A percentile compares a stretch with the other conserved stretches of the same genome.
Conservation (phyloP, 2,329 filamentous ascomycete species). For the Colletotrichum endophyticum region DNA sequence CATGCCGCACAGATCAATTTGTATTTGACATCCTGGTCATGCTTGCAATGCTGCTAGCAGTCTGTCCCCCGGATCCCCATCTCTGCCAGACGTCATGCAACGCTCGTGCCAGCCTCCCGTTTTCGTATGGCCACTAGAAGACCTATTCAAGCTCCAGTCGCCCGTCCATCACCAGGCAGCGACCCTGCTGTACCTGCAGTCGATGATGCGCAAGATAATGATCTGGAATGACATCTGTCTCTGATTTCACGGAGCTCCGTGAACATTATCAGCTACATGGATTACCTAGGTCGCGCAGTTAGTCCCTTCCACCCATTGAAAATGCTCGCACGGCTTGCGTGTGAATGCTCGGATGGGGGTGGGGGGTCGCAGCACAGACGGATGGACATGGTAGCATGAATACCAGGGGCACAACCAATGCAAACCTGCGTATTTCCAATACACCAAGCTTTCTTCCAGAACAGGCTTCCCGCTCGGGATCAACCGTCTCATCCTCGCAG, state of each 20-base stretch:
- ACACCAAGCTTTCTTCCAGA: not conserved
- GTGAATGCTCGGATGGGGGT: not conserved
- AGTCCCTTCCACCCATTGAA: not conserved
- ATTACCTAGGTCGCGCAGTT: too few species aligned
- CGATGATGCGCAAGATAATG: not conserved
- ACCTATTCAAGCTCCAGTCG: not conserved
- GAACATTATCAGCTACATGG: not conserved
- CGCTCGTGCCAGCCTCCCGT: not conserved
- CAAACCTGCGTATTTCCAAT: not conserved
- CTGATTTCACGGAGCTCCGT: not conserved
- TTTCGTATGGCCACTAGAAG: not conserved
- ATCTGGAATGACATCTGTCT: not conserved
- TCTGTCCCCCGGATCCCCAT: not conserved
- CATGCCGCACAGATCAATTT: not conserved
- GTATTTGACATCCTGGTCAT: not conserved
- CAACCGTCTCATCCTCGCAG: not conserved
- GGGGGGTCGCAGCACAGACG: not conserved
- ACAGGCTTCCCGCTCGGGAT: not conserved
- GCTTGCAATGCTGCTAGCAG: not conserved
- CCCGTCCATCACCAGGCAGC: not conserved
- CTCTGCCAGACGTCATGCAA: not conserved
- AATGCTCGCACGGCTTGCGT: not conserved
- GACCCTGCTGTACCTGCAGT: not conserved
- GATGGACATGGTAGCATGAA: not conserved
- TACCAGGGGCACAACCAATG: not conserved